These are phyloP conservation scores for Aspergillus pseudotamarii DNA, from an alignment of 2,329 filamentous ascomycete species.

Conservation along the genomic window DNA sequence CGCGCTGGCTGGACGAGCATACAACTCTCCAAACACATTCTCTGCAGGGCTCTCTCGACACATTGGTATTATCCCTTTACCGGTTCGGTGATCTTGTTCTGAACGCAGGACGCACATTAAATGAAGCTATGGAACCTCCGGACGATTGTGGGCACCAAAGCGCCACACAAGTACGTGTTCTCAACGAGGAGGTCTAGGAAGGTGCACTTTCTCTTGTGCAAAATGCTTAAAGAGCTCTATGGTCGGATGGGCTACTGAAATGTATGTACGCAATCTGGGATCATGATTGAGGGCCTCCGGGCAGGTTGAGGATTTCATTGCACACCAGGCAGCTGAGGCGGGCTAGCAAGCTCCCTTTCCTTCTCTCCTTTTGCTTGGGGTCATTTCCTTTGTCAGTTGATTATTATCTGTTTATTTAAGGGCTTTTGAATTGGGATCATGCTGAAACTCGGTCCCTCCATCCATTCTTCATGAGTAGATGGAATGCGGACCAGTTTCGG, in stretches of 20 bases:
- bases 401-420: background rate
- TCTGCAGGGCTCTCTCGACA: background rate
- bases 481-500: background rate
- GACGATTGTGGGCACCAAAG: background rate
- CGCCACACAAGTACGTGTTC: background rate
- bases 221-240: background rate
- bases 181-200: background rate
- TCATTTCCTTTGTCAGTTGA: background rate
- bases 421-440: background rate
- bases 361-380: background rate
- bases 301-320: no score
- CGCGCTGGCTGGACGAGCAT: background rate
- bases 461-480: no score
- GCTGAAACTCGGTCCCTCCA: no score
- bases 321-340: background rate
- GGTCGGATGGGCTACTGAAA: background rate
- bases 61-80: background rate
- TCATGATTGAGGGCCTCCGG: no score
- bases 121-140: background rate
- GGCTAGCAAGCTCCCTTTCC: background rate
- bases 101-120: background rate
- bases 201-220: background rate
- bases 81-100: background rate
- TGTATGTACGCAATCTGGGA: background rate
- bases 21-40: background rate